Conservation (phyloP, 2,329 filamentous ascomycete genomes). For the Pyrenochaeta sp. region DNA sequence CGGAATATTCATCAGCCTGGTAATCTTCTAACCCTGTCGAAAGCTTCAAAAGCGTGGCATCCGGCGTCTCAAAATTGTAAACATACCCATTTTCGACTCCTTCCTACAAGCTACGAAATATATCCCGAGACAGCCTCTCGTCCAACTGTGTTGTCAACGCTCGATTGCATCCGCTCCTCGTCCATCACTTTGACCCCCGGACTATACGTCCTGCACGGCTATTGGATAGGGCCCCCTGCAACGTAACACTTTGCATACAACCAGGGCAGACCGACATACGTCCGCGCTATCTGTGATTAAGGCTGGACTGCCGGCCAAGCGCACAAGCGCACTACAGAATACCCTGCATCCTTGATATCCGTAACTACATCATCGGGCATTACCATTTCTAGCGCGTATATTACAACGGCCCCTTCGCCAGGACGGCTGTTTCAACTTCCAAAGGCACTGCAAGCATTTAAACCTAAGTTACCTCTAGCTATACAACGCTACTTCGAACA, state of each 20-base stretch:
- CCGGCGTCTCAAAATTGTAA: not conserved
- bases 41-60: not conserved
- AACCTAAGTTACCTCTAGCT: not conserved
- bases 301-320: conserved; percentile 29
- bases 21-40: not conserved
- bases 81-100: not conserved
- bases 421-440: not conserved
- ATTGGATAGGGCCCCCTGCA: conserved; percentile 24
- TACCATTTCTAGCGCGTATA: conserved; percentile 33
- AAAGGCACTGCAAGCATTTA: conserved; percentile 6
- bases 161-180: not conserved
- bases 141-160: conserved; percentile 4
- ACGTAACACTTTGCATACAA: conserved; percentile 19
- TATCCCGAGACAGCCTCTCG: not conserved
- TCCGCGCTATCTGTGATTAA: conserved; percentile 23
- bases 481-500: conserved; percentile 1
- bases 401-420: conserved; percentile 15
- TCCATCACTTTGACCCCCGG: conserved; percentile 7
- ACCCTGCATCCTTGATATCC: conserved; percentile 36
- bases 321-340: conserved; percentile 14
- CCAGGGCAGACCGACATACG: conserved; percentile 33
- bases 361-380: conserved; percentile 44
- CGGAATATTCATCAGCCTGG: not conserved
- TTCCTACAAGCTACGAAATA: not conserved
- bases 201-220: conserved; percentile 8